Base-by-base conservation (phyloP, 768 basidiomycete genomes). In the Xerocomellus chrysenteron region DNA sequence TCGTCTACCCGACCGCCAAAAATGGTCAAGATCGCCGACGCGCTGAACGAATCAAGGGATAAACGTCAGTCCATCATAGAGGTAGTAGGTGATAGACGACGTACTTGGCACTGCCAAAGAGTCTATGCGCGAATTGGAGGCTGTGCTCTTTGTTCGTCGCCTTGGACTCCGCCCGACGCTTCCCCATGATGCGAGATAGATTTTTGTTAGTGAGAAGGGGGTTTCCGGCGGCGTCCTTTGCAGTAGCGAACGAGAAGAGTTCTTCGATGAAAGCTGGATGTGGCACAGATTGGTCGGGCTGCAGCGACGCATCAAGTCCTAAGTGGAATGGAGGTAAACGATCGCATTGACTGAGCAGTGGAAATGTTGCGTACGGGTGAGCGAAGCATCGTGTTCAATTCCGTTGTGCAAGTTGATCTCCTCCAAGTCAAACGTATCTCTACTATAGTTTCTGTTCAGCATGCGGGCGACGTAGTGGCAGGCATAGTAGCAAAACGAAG, bases 101-200 rank as follows among this genome's bases (percentile, higher is more conserved):
- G 50, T 62, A 90, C 87, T 90, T 89, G 33, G 82, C 73, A 60
- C 81, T 82, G 6, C 84, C 83, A 66, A 91, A 88, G 33, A 82
- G 68, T 66, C 80, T 83, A 60, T 90, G 89, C 46, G 70, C 57
- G 17, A 70, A 62, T 47, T 61, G 70, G 7, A 84, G 76, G 2
- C 79, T 77, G 62, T 81, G 91, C 21, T 84, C 78, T 0, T 79
- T 76, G 67, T 92, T 92, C 4, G 61, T 68, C 0, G 65, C 72
- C 30, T 75, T 73, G 14, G 82, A 74, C 33, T 89, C 82, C 1
- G 76, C 79, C 28, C 90, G 82, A 12, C 90, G 84, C 59, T 83
- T 82, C 7, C 83, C 73, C 10, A 80, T 76, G 57, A 80, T 78
- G 26, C 75, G 78, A 2, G 87, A 80, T 5, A 91, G 67, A 62